Base-by-base conservation (phyloP, 192 early-diverging fungal species). In the Backusella circina region DNA sequence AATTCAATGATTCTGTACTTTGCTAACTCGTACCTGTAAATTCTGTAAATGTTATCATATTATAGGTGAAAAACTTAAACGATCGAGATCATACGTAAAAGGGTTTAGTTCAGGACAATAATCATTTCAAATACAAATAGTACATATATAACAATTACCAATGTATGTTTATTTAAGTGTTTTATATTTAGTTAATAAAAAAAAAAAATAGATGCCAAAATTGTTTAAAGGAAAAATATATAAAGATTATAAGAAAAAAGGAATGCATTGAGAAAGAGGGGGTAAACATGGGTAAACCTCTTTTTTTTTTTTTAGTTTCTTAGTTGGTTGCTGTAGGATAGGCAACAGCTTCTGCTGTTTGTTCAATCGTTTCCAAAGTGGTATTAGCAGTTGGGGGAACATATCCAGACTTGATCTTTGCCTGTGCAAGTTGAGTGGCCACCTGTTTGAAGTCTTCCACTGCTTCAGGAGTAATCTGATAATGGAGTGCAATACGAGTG, bases 401-500 rank as follows among this genome's bases (percentile, higher is more conserved):
- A 68, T 38, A 68, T 18, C 67, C 67, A 5, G 67, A 35, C 21
- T 68, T 68, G n/a, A 37, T 35, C 67, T 68, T 68, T 36, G 21
- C 21, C 10, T 68, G 67, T 23, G 1, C 9, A n/a, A 66, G 15
- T 15, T 72, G n/a, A 30, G 70, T 67, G 15, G 82, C 77, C 21
- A 84, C 75, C 0, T 72, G 23, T 6, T 88, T 72, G 71, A 90
- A 83, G 57, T 67, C 70, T 8, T 92, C 88, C 26, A 91, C 84
- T 1, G 83, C 86, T 33, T 90, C 86, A 16, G 79, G 38, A 10
- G 81, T 50, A 32, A 92, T 88, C 77, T 94, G 92, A 73, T 92
- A 87, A 74, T 95, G 93, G 13, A 93, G 54, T 15, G 93, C 93
- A 35, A 93, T 77, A 30, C 94, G 79, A 26, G 86, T 75, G 21